Conservation (phyloP, 306 rosid species). For the Amphicarpaea edgeworthii region DNA sequence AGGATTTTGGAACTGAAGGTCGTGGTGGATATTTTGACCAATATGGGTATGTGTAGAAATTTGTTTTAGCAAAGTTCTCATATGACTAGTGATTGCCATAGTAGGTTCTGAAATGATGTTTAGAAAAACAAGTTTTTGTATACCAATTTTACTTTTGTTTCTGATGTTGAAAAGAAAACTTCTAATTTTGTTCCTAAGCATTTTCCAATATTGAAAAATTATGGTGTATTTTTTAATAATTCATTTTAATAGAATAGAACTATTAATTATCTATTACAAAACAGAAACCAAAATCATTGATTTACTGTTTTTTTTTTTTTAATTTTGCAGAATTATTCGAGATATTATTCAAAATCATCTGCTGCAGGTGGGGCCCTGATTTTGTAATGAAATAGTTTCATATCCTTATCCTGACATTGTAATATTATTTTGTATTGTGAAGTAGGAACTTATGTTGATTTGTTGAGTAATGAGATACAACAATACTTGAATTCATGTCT, state of each 20-base stretch:
- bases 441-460: constrained; percentile 3
- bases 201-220: not conserved
- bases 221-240: not conserved
- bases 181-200: not conserved
- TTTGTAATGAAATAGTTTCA: constrained; percentile 19
- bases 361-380: constrained; percentile 71
- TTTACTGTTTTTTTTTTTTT: constrained; percentile 23
- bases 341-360: constrained; percentile 93
- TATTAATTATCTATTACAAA: constrained; percentile 5
- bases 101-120: constrained; percentile 3
- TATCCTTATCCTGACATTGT: not conserved
- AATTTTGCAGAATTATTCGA: constrained; percentile 74
- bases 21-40: constrained; percentile 96
- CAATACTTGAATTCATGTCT: not conserved
- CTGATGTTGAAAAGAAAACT: constrained; percentile 27
- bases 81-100: constrained; percentile 13
- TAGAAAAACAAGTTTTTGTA: not conserved
- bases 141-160: constrained; percentile 22
- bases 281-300: constrained; percentile 26
- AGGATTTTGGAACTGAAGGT: constrained; percentile 93
- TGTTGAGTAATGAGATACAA: not conserved
- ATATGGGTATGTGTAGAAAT: constrained; percentile 67
- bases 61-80: constrained; percentile 33
- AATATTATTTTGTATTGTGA: constrained; percentile 16
- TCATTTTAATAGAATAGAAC: not conserved